Percentiles rank a stretch among this genome's conserved stretches.
phyloP scores from a whole-genome alignment of 2,329 filamentous ascomycete genomes.

The Fonsecaea pugnacius region DNA sequence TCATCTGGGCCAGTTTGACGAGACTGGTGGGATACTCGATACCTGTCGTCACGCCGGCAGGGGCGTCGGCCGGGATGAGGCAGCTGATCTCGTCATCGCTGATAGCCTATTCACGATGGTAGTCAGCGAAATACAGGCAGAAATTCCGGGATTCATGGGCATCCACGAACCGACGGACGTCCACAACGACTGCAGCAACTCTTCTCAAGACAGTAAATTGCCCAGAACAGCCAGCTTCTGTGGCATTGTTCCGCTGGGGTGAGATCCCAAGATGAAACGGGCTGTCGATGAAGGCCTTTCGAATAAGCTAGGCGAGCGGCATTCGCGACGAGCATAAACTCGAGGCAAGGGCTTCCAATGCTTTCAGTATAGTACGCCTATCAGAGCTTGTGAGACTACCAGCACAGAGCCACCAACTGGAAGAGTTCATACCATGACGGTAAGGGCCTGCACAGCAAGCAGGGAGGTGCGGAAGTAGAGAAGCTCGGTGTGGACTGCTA shows the following conservation, averaged over 20 bases:
- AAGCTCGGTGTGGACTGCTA: slow-evolving; percentile 14
- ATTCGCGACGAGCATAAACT: slow-evolving; percentile 14
- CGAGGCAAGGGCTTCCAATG: slow-evolving; percentile 12
- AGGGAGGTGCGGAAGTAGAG: not conserved
- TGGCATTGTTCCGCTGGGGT: not conserved
- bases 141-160: not conserved
- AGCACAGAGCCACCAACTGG: too few species aligned
- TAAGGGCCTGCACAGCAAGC: slow-evolving; percentile 8
- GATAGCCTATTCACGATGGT: slow-evolving; percentile 6
- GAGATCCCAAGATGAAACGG: not conserved
- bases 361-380: slow-evolving; percentile 17
- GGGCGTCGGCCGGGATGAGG: slow-evolving; percentile 1
- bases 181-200: slow-evolving; percentile 5
- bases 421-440: slow-evolving; percentile 10
- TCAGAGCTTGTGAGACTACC: not conserved
- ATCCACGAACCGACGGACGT: slow-evolving; percentile 17
- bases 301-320: slow-evolving; percentile 4
- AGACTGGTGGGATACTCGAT: not conserved
- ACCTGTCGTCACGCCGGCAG: not conserved
- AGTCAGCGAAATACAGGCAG: not conserved
- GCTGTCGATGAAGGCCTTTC: slow-evolving; percentile 14
- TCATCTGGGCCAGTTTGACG: slow-evolving; percentile 5
- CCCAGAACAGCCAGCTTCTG: slow-evolving; percentile 16
- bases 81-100: slow-evolving; percentile 14
- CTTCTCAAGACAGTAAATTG: slow-evolving; percentile 19